phyloP scores from a whole-genome alignment of 768 basidiomycete genomes.

The Rubroboletus pulcherrimus region DNA sequence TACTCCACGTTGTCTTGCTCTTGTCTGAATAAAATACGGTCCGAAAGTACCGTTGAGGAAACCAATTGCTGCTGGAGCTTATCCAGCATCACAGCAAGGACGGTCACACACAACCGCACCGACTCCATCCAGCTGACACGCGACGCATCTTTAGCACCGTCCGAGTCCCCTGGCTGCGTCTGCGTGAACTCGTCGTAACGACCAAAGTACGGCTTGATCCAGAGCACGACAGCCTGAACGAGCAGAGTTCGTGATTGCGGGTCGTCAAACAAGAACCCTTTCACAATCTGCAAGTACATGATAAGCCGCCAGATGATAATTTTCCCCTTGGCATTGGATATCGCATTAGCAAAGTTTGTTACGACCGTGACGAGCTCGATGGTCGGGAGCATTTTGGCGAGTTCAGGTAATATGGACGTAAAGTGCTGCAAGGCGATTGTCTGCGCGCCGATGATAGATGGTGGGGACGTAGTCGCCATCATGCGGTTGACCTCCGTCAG shows the following conservation, averaged over 20 bases:
- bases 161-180: conserved; percentile 60
- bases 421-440: conserved; percentile 93
- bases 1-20: conserved; percentile 94
- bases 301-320: conserved; percentile 92
- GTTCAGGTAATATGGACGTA: conserved; percentile 84
- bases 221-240: conserved; percentile 83
- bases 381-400: conserved; percentile 73
- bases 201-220: conserved; percentile 96
- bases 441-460: conserved; percentile 93
- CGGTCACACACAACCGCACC: conserved; percentile 84
- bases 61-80: conserved; percentile 80
- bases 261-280: conserved; percentile 83
- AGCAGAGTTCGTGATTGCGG: conserved; percentile 72
- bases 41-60: conserved; percentile 55
- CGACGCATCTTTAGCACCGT: conserved; percentile 64
- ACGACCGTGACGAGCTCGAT: conserved; percentile 85
- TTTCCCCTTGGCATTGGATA: conserved; percentile 75
- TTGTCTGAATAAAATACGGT: conserved; percentile 59
- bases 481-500: conserved; percentile 79
- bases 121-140: conserved; percentile 87
- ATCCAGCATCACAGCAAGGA: conserved; percentile 86
- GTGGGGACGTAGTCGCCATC: conserved; percentile 77
- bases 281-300: conserved; percentile 89
- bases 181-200: conserved; percentile 80
- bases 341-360: conserved; percentile 83